Evolutionary conservation across 1,284 basidiomycete species (phyloP), one percentile per base, ranked within the genome.

Genomic region (Cryptococcus amylolentus): DNA sequence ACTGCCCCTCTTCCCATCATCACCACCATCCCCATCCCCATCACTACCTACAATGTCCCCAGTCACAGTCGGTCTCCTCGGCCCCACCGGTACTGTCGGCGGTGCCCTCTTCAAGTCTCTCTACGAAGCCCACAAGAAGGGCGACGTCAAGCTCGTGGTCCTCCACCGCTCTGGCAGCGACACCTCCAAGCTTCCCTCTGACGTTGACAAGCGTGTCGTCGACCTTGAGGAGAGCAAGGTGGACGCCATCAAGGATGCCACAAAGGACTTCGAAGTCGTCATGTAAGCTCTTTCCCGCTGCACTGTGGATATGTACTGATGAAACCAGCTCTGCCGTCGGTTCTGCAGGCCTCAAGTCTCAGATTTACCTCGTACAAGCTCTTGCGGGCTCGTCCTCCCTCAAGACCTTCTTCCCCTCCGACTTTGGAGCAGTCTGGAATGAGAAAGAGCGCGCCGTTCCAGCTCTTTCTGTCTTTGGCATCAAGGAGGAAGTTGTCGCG

Each of bases 321-420:
- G n/a, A 14, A 13, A 42, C 13, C 16, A 66, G 64, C 53, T 63
- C 62, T 27, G 42, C 62, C 13, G 54, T 61, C 40, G 49, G 43
- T 4, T 40, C 44, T 2, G 23, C n/a, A 1, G 55, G 43, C 39
- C 27, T 59, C 39, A 9, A 31, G 10, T 44, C 49, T 20, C 60
- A 64, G 50, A 38, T n/a, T 16, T 39, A 42, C 26, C 46, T 66
- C 14, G 7, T 66, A 42, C 47, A 58, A 6, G 55, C 62, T 26
- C 51, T 63, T 10, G 45, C 43, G 4, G 44, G 50, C 12, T 61
- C 59, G 1, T 48, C 52, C 13, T 38, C 44, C 18, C 39, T 66
- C 44, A 58, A 58, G 43, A 51, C 56, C 1, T 66, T 66, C 52
- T 49, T 64, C 35, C 58, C 50, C 20, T 64, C 65, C 18, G 63